Base-by-base conservation (phyloP, 148 eudicot species). In the Tetragonia tetragonoides region DNA sequence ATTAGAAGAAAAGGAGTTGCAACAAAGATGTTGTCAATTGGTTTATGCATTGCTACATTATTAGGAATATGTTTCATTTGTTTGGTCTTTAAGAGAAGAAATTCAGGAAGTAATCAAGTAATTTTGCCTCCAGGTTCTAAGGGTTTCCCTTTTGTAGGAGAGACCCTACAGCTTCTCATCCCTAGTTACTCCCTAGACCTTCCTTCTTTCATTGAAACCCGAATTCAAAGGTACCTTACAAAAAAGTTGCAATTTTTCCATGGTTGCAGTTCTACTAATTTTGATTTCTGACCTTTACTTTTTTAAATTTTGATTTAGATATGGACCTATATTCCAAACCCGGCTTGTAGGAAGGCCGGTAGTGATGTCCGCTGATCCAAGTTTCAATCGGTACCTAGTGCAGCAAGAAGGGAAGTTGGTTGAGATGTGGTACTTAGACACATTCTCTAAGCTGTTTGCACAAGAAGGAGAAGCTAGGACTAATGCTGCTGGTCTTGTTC, bases 321-420 rank as follows among this genome's bases (percentile, higher is more conserved):
- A 84, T 28, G 91, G 91, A 6, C 83, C 85, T 5, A 78, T 88
- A 12, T 88, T 88, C 78, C 79, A 77, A 44, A 88, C 91, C 12
- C 83, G 82, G 10, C 77, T 88, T 1, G 85, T 86, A 5, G 91
- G 91, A 17, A 73, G 85, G 24, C 85, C 91, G 1, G 83, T 88
- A 61, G 87, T 88, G 67, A 75, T 88, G 49, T 86, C 91, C 15
- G 81, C 91, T 3, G 91, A 88, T 63, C 84, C 69, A 7, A 49
- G 44, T 3, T 83, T 88, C 70, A 88, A 88, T 70, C 70, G 63
- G 12, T 83, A 82, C 77, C 64, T 88, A 34, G 78, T 88, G 11
- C 81, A 86, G 24, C 90, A 88, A 86, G 90, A 88, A 77, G 91
- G 91, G 11, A 77, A 60, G 69, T 42, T 82, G 6, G 88, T 83